Evolutionary conservation across 1,139 yeast species (phyloP).

Genomic region (Pichia sp.): DNA sequence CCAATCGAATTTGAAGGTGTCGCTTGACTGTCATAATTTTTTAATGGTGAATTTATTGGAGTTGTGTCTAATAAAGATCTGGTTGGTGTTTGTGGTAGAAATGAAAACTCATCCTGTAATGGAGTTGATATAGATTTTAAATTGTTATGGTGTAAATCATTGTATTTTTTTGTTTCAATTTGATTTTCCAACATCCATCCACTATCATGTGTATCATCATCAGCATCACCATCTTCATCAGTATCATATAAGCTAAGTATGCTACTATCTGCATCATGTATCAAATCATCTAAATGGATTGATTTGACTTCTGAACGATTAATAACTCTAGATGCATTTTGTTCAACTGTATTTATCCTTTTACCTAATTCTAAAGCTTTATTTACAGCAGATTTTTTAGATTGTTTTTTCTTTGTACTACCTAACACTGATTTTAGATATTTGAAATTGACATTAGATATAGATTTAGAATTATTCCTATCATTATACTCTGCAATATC

Average conservation of each 20-base stretch:
- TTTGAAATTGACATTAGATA: constrained; percentile 14
- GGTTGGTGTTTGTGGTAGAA: constrained; percentile 15
- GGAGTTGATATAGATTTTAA: too few species aligned
- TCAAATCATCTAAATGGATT: constrained; percentile 15
- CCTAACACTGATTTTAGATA: constrained; percentile 20
- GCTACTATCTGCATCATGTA: constrained; percentile 10
- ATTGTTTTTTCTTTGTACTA: constrained; percentile 8
- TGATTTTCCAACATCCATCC: not conserved
- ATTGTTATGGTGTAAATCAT: not conserved
- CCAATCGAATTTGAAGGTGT: constrained; percentile 9
- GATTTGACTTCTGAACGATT: constrained; percentile 13
- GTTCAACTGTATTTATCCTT: constrained; percentile 16
- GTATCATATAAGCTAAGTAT: constrained; percentile 7
- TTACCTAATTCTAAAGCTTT: constrained; percentile 24
- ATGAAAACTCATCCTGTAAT: too few species aligned
- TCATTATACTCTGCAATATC: too few species aligned
- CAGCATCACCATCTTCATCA: constrained; percentile 4
- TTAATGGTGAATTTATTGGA: constrained; percentile 16
- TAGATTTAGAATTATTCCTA: too few species aligned
- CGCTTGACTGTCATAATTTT: not conserved
- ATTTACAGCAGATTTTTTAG: constrained; percentile 17
- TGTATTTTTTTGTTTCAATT: not conserved
- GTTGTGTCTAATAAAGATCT: constrained; percentile 7
- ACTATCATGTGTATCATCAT: constrained; percentile 1
- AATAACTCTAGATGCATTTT: constrained; percentile 11